A percentile compares a stretch with the other conserved stretches of the same genome.
These are phyloP conservation scores for Hanseniaspora taiwanica DNA, from an alignment of 805 yeast genomes.

Conservation along the genomic window DNA sequence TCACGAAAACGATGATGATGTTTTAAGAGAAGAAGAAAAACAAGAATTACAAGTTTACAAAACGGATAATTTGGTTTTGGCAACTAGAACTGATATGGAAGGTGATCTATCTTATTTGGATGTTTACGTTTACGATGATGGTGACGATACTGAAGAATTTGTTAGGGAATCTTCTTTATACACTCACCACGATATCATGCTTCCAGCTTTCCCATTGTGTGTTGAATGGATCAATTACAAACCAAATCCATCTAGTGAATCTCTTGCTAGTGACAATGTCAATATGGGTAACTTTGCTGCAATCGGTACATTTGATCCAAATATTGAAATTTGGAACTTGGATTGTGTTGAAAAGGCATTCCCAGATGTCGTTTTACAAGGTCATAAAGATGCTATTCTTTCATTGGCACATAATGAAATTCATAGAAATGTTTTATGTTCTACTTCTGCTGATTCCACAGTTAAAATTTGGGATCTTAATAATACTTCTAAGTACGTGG, in stretches of 20 bases:
- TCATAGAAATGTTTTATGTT: constrained; percentile 77
- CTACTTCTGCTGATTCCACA: constrained; percentile 91
- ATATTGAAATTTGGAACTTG: constrained; percentile 92
- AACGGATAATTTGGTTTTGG: constrained; percentile 77
- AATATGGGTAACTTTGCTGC: constrained; percentile 87
- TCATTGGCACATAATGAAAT: constrained; percentile 70
- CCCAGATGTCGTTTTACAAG: constrained; percentile 89
- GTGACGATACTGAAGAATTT: constrained; percentile 54
- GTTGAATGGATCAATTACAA: constrained; percentile 86
- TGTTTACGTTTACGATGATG: constrained; percentile 87
- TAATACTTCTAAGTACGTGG: constrained; percentile 26
- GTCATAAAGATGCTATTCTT: constrained; percentile 89
- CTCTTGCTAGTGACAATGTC: constrained; percentile 22
- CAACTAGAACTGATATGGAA: constrained; percentile 70
- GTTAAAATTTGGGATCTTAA: constrained; percentile 91
- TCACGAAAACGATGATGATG: constrained; percentile 29
- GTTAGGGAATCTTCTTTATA: constrained; percentile 66
- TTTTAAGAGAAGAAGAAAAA: constrained; percentile 48
- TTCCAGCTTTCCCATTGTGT: constrained; percentile 93
- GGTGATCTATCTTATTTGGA: constrained; percentile 89
- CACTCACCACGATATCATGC: constrained; percentile 92
- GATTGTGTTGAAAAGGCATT: constrained; percentile 87
- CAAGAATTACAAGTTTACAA: constrained; percentile 78
- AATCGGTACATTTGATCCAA: constrained; percentile 93
- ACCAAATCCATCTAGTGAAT: constrained; percentile 31